A percentile compares a stretch with the other conserved stretches of the same genome.
Evolutionary conservation across 176 grass and related monocot genomes (phyloP).

Genomic region (Alloteropsis semialata): DNA sequence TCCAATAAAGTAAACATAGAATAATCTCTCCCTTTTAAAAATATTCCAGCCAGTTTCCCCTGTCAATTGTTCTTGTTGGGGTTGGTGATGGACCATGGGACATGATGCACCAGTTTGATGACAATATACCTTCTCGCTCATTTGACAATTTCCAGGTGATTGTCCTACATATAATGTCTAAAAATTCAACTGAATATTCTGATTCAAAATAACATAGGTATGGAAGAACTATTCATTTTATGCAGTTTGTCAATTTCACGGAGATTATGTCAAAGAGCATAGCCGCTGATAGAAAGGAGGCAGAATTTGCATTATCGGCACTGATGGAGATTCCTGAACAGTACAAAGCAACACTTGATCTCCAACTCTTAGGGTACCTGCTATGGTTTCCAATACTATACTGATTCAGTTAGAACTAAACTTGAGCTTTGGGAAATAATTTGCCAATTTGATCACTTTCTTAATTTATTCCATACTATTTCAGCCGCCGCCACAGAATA

Average conservation of each 20-base stretch:
- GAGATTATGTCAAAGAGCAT: slow-evolving; percentile 96
- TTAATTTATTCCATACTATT: slow-evolving; percentile 28
- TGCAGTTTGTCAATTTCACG: slow-evolving; percentile 99
- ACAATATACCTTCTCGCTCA: slow-evolving; percentile 91
- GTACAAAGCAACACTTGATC: slow-evolving; percentile 95
- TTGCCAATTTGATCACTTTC: slow-evolving; percentile 27
- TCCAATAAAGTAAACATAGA: neutral
- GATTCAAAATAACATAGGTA: neutral
- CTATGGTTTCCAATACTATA: neutral
- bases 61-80: slow-evolving; percentile 97
- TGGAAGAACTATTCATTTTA: slow-evolving; percentile 28
- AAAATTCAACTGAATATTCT: slow-evolving; percentile 7
- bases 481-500: slow-evolving; percentile 67
- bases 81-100: slow-evolving; percentile 99
- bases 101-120: slow-evolving; percentile 98
- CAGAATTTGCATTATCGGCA: slow-evolving; percentile 87
- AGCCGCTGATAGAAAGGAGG: slow-evolving; percentile 75
- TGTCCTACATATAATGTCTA: slow-evolving; percentile 5
- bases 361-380: slow-evolving; percentile 86
- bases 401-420: neutral
- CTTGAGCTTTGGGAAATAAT: neutral
- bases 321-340: slow-evolving; percentile 96
- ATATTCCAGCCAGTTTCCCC: slow-evolving; percentile 59
- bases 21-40: slow-evolving; percentile 15
- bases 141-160: slow-evolving; percentile 98